These are phyloP conservation scores for Colletotrichum sublineola DNA, from an alignment of 2,329 filamentous ascomycete species.

Conservation along the genomic window DNA sequence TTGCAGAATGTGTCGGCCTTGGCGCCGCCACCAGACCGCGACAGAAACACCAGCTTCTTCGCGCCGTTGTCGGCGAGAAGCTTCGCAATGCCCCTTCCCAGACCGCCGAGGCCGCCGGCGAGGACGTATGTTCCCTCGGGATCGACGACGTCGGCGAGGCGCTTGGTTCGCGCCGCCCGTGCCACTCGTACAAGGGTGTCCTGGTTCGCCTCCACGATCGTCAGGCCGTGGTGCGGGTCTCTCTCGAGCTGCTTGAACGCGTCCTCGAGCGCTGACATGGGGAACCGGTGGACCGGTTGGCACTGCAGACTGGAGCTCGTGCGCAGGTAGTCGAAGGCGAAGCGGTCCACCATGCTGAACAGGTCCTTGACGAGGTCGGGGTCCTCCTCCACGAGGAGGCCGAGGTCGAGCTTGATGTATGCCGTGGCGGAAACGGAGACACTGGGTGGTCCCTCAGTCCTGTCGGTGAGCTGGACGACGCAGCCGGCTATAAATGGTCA, in stretches of 20 bases:
- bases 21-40: constrained; percentile 59
- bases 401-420: constrained; percentile 52
- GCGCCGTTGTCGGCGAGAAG: constrained; percentile 66
- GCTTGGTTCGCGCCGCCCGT: constrained; percentile 42
- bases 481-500: constrained; percentile 49
- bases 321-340: constrained; percentile 21
- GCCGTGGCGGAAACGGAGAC: constrained; percentile 38
- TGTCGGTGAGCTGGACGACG: constrained; percentile 50
- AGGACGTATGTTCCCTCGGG: constrained; percentile 64
- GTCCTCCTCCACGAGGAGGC: constrained; percentile 51
- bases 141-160: constrained; percentile 51
- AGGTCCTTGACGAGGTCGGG: constrained; percentile 49
- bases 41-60: constrained; percentile 65
- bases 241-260: constrained; percentile 48
- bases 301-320: constrained; percentile 11
- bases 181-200: constrained; percentile 45
- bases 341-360: constrained; percentile 43
- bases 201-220: constrained; percentile 25
- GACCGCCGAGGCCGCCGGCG: constrained; percentile 68
- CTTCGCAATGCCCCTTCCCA: constrained; percentile 66
- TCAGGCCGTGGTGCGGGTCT: constrained; percentile 22
- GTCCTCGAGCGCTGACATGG: constrained; percentile 45
- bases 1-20: constrained; percentile 50
- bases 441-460: constrained; percentile 40
- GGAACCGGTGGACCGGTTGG: constrained; percentile 22